Conservation (phyloP, 179 eudicot genomes). For the Beta lomatogona region DNA sequence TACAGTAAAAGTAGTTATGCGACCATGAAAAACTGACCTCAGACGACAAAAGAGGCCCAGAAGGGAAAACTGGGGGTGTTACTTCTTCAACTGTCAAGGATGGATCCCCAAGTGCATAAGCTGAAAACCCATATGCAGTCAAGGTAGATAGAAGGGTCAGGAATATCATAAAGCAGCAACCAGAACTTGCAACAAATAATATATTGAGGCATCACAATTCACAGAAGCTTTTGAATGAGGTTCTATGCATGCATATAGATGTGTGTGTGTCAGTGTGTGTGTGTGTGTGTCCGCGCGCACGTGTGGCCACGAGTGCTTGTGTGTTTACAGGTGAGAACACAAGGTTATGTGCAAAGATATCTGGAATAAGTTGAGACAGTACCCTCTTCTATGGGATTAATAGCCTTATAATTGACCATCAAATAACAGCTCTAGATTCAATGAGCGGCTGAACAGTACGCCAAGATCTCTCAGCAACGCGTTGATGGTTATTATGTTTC, state of each 20-base stretch:
- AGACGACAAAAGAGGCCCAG: constrained; percentile 78
- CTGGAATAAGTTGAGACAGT: not conserved
- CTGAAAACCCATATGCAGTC: constrained; percentile 40
- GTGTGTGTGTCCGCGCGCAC: too few relatives aligned
- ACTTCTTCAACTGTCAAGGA: constrained; percentile 90
- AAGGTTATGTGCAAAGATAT: not conserved
- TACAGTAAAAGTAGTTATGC: not conserved
- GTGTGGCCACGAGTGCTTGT: too few relatives aligned
- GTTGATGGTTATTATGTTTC: not conserved
- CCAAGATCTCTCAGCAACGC: not conserved
- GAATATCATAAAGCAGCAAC: not conserved
- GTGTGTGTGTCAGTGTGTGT: too few relatives aligned
- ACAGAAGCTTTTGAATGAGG: too few relatives aligned
- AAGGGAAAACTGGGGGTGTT: constrained; percentile 73
- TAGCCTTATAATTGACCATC: not conserved
- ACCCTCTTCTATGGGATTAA: too few relatives aligned
- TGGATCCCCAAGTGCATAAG: constrained; percentile 87
- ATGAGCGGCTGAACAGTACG: not conserved
- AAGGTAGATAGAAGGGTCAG: not conserved
- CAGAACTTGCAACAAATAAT: not conserved
- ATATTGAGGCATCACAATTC: not conserved
- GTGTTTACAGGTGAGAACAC: not conserved
- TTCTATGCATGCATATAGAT: too few relatives aligned
- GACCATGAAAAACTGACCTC: constrained; percentile 56
- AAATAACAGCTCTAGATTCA: not conserved